Percentiles rank a stretch among this genome's conserved stretches.
These are phyloP conservation scores for Linum lewisii DNA, from an alignment of 345 rosid species.

Conservation along the genomic window DNA sequence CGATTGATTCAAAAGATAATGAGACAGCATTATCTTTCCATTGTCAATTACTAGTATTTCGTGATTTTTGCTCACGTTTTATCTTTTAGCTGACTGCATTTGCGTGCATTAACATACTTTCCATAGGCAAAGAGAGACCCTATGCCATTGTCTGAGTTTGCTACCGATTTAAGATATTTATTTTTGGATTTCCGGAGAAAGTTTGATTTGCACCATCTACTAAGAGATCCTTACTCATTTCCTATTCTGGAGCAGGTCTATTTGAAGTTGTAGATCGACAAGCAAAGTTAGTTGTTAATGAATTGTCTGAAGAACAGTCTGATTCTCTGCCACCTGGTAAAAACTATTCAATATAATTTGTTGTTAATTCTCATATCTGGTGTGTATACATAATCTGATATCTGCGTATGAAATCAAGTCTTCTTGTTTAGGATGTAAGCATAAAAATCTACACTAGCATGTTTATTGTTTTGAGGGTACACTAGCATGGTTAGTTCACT, in stretches of 20 bases:
- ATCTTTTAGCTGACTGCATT: neutral
- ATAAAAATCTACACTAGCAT: neutral
- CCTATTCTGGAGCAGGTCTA: conserved; percentile 39
- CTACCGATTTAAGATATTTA: neutral
- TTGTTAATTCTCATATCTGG: neutral
- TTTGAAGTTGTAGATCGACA: conserved; percentile 94
- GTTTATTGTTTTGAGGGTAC: too few species aligned
- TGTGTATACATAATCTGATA: neutral
- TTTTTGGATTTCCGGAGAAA: neutral
- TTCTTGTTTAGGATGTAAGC: conserved; percentile 5
- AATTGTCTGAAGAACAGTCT: conserved; percentile 68
- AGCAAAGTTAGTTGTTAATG: conserved; percentile 89
- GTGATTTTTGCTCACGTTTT: neutral
- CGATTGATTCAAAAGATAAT: too few species aligned
- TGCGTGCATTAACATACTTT: neutral
- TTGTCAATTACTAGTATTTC: neutral
- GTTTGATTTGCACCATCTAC: neutral
- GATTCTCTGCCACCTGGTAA: conserved; percentile 55
- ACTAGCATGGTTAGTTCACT: neutral
- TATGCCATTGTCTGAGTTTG: neutral
- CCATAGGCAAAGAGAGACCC: neutral
- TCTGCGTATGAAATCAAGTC: conserved; percentile 10
- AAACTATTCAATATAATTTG: neutral
- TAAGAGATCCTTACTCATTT: neutral
- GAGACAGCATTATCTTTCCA: too few species aligned